phyloP scores from a whole-genome alignment of 805 yeast species.

The Lipomyces kockii region DNA sequence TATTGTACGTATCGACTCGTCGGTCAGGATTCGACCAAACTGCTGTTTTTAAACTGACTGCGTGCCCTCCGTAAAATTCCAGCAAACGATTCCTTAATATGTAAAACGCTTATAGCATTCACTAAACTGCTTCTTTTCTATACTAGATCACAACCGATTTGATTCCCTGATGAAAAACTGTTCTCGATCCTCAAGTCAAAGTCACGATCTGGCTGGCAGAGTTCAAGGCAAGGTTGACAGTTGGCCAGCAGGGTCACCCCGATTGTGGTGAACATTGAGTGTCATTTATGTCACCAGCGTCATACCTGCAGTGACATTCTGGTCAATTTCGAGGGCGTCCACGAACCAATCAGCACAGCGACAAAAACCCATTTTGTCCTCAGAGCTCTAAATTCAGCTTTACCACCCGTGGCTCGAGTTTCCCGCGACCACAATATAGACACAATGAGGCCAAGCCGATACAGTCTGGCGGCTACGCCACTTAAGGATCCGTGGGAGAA shows the following conservation, averaged over 20 bases:
- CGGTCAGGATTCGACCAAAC: not conserved
- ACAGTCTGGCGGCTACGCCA: slow-evolving; percentile 25
- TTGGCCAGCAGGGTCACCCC: not conserved
- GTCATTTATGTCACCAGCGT: not conserved
- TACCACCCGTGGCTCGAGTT: not conserved
- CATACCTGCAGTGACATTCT: no score
- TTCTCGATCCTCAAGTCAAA: not conserved
- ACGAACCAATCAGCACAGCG: not conserved
- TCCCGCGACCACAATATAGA: not conserved
- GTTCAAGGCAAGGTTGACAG: not conserved
- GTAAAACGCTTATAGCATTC: not conserved
- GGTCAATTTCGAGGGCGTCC: not conserved
- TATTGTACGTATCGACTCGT: not conserved
- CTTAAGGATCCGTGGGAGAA: slow-evolving; percentile 57
- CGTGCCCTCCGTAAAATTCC: not conserved
- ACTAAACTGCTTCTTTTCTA: not conserved
- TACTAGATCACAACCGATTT: not conserved
- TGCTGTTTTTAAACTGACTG: not conserved
- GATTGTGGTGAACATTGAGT: not conserved
- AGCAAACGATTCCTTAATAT: not conserved
- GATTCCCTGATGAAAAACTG: not conserved
- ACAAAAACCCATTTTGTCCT: not conserved
- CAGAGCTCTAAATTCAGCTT: not conserved
- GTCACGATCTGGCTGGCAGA: not conserved
- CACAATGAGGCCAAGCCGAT: slow-evolving; percentile 26